These are phyloP conservation scores for Przewalskia tangutica DNA, from an alignment of 257 asterid species.

Conservation along the genomic window DNA sequence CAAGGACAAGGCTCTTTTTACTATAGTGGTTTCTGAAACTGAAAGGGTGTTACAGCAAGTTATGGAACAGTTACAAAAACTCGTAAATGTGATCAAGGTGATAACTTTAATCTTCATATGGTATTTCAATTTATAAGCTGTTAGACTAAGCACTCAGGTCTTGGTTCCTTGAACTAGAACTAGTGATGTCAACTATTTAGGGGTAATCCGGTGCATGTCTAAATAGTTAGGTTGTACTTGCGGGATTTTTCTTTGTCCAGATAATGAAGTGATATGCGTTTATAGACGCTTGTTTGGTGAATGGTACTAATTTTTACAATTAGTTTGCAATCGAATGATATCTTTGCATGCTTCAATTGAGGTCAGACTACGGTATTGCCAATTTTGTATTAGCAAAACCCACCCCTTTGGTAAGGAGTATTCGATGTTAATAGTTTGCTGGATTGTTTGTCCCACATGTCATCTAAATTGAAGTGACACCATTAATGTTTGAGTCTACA, in stretches of 20 bases:
- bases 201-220: not conserved
- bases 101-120: constrained; percentile 6
- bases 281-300: not conserved
- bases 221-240: not conserved
- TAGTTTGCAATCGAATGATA: not conserved
- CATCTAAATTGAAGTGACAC: not conserved
- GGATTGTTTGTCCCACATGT: not conserved
- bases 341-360: not conserved
- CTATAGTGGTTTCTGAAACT: constrained; percentile 89
- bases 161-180: not conserved
- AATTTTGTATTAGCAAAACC: not conserved
- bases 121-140: not conserved
- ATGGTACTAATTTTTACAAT: not conserved
- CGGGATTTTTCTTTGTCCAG: too few species aligned
- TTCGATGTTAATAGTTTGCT: not conserved
- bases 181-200: not conserved
- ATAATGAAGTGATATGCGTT: too few species aligned
- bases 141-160: not conserved
- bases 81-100: constrained; percentile 89
- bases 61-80: constrained; percentile 88
- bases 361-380: not conserved
- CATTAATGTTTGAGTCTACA: not conserved
- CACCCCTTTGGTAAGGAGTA: not conserved
- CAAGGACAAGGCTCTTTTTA: constrained; percentile 89
- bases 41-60: constrained; percentile 72